Percentiles rank a stretch among this genome's conserved stretches.
Evolutionary conservation across 2,329 filamentous ascomycete species (phyloP).

Genomic region (Curvularia eragrostidis): DNA sequence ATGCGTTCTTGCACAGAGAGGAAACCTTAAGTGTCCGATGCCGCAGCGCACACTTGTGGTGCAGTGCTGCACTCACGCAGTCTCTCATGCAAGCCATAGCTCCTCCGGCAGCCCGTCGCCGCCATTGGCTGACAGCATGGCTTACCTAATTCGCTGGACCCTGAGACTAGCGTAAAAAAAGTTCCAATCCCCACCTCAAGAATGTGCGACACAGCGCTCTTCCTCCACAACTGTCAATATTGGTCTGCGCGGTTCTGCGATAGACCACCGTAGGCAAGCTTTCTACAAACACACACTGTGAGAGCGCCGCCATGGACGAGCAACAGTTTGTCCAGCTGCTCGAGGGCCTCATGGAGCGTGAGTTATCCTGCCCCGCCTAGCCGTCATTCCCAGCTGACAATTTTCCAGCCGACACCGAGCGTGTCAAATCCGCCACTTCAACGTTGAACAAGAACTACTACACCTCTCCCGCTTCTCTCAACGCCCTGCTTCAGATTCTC

Average conservation of each 20-base stretch:
- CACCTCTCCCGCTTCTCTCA: constrained; percentile 80
- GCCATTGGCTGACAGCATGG: constrained; percentile 17
- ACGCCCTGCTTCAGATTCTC: constrained; percentile 86
- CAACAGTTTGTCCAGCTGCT: constrained; percentile 86
- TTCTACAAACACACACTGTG: constrained; percentile 30
- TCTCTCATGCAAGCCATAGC: constrained; percentile 2
- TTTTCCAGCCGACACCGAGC: constrained; percentile 71
- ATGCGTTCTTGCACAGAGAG: neutral
- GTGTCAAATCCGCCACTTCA: constrained; percentile 85
- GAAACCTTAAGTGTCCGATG: neutral
- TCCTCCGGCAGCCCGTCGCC: constrained; percentile 3
- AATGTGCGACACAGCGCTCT: constrained; percentile 20
- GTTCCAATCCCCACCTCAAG: constrained; percentile 30
- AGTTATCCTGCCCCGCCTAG: constrained; percentile 50
- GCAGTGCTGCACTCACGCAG: neutral
- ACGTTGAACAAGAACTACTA: constrained; percentile 95
- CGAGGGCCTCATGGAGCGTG: constrained; percentile 85
- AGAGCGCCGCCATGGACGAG: constrained; percentile 68
- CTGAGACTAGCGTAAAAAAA: constrained; percentile 18
- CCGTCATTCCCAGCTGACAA: constrained; percentile 43
- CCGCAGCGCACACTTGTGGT: neutral
- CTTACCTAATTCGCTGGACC: constrained; percentile 22
- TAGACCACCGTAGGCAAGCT: constrained; percentile 31
- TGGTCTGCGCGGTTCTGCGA: constrained; percentile 30
- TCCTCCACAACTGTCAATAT: constrained; percentile 26